Base-by-base conservation (phyloP, 768 basidiomycete species). In the Boletus speciosus region DNA sequence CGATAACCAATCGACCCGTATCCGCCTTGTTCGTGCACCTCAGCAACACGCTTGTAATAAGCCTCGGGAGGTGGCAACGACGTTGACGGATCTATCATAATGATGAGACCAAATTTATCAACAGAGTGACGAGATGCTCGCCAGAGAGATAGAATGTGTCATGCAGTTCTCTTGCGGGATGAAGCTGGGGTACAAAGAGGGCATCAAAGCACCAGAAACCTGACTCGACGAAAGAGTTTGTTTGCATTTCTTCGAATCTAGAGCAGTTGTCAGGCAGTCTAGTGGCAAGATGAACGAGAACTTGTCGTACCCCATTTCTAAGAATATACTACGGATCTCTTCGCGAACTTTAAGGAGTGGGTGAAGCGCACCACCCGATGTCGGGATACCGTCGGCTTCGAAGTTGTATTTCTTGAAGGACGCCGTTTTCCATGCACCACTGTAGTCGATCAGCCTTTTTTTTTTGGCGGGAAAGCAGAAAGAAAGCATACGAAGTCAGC, bases 121-220 rank as follows among this genome's bases (percentile, higher is more conserved):
- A 35, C 19, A 47, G 21, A 41, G 41, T 1, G 27, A 25, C 9
- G n/a, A 38, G 36, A 47, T 12, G 52, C 72, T 57, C 63, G 85
- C 93, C 93, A 51, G 96, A 97, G 29, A 98, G 79, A 72, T 98
- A 99, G 81, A 99, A 99, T 6, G 97, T 99, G 66, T 99, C 97
- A 71, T 99, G 97, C 45, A 98, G 67, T 60, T 99, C 97, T 65
- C 97, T 85, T 12, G 97, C 97, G 7, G 97, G 97, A 75, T 99
- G 97, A 70, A 98, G 96, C 66, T 99, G 97, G 0, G 97, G 97
- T 0, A 99, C 97, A 71, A 96, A 99, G 60, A 99, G 80, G 2
- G 95, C 85, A 71, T 99, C 97, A 73, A 99, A 98, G 70, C 94
- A 97, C 97, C 97, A 99, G 81, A 98, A 99, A 35, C 90, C 90